Percentiles rank a stretch among this genome's conserved stretches.
Evolutionary conservation across 768 basidiomycete genomes (phyloP).

Genomic region (Rhodotorula kratochvilovae): DNA sequence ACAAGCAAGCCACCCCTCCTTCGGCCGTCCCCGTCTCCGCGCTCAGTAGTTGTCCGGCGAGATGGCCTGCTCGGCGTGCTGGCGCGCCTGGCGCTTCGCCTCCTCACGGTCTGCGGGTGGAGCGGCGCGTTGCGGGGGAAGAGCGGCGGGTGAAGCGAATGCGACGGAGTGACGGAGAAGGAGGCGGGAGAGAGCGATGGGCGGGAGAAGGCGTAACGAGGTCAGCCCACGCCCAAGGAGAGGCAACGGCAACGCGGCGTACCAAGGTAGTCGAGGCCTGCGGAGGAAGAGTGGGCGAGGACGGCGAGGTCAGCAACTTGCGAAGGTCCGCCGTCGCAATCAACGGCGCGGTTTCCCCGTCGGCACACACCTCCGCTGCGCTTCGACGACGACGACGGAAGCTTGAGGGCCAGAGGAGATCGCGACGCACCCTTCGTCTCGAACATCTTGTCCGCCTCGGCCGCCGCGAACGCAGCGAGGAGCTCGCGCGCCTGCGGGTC

Average conservation of each 20-base stretch:
- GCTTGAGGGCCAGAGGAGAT: too few species aligned
- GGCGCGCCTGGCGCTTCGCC: slow-evolving; percentile 40
- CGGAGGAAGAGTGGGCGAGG: background rate
- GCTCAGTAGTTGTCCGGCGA: background rate
- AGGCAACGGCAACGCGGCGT: too few species aligned
- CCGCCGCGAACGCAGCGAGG: slow-evolving; percentile 48
- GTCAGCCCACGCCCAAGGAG: too few species aligned
- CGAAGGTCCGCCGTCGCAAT: too few species aligned
- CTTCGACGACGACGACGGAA: background rate
- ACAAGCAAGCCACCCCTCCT: background rate
- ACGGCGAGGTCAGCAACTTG: background rate
- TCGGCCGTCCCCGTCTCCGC: background rate
- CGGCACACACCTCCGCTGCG: background rate
- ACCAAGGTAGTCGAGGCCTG: background rate
- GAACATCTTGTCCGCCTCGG: slow-evolving; percentile 49
- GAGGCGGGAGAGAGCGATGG: too few species aligned
- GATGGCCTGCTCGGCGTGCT: slow-evolving; percentile 9
- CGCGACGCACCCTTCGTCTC: slow-evolving; percentile 38
- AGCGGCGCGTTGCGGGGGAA: too few species aligned
- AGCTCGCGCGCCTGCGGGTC: slow-evolving; percentile 45
- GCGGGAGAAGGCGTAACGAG: too few species aligned
- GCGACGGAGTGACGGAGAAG: too few species aligned
- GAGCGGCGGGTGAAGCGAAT: too few species aligned
- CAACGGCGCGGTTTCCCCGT: too few species aligned
- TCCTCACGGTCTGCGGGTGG: slow-evolving; percentile 33